phyloP scores from a whole-genome alignment of 1,284 basidiomycete species.

The Puccinia brachypodii region DNA sequence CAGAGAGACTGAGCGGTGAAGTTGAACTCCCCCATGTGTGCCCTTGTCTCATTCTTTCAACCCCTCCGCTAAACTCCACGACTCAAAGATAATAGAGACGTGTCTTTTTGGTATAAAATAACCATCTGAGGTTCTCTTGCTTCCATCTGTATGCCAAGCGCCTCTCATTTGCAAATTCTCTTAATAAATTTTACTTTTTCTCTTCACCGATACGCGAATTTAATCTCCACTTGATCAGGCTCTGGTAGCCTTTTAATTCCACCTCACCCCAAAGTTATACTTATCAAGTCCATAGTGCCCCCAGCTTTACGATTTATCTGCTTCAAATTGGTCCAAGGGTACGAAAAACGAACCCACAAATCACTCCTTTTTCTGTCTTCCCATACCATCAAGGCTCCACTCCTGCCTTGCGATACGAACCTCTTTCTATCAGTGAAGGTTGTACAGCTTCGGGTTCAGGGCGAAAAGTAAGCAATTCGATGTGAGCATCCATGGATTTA shows the following conservation, averaged over 20 bases:
- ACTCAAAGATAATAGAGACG: not conserved
- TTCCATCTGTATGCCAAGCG: not conserved
- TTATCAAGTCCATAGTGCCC: not conserved
- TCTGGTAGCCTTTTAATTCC: not conserved
- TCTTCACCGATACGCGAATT: not conserved
- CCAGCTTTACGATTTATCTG: not conserved
- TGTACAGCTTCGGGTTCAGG: not conserved
- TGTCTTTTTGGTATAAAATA: not conserved
- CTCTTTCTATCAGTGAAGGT: not conserved
- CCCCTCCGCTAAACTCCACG: not conserved
- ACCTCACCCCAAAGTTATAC: not conserved
- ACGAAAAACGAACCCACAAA: not conserved
- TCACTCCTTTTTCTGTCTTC: not conserved
- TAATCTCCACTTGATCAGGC: not conserved
- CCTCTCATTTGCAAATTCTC: not conserved
- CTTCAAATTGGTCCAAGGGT: not conserved
- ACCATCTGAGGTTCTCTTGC: not conserved
- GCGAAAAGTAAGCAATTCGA: not conserved
- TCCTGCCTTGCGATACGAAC: not conserved
- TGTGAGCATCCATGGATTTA: no score
- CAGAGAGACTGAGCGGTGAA: not conserved
- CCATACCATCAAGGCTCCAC: not conserved
- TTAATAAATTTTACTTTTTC: not conserved
- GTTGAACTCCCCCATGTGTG: not conserved
- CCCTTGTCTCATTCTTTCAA: not conserved